Percentiles rank a stretch among this genome's conserved stretches.
These are phyloP conservation scores for Cladobotryum mycophilum DNA, from an alignment of 2,329 filamentous ascomycete species.

Conservation along the genomic window DNA sequence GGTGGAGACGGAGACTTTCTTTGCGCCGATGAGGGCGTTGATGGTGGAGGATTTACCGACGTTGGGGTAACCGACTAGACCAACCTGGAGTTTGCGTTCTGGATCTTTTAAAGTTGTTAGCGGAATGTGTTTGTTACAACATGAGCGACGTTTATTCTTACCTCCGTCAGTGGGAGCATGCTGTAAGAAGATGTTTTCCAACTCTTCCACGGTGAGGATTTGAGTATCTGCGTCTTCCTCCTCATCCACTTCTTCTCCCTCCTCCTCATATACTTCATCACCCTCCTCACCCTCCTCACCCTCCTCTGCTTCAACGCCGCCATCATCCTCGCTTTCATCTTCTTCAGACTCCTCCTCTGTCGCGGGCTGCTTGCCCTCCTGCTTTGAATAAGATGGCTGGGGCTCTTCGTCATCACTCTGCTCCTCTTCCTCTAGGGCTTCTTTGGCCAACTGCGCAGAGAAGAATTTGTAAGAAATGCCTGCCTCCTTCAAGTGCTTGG, in stretches of 20 bases:
- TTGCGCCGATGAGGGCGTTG: conserved; percentile 95
- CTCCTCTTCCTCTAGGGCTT: conserved; percentile 70
- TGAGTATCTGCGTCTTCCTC: conserved; percentile 55
- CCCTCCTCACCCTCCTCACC: conserved; percentile 25
- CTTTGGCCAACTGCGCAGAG: conserved; percentile 86
- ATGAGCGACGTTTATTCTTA: conserved; percentile 26
- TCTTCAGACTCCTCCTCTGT: conserved; percentile 19
- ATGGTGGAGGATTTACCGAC: conserved; percentile 99
- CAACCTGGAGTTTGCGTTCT: conserved; percentile 72
- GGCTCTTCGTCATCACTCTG: conserved; percentile 25
- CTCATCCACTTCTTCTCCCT: conserved; percentile 25
- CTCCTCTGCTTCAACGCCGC: conserved; percentile 6
- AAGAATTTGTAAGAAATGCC: conserved; percentile 93
- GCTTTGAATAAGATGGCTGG: conserved; percentile 19
- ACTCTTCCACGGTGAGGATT: conserved; percentile 87
- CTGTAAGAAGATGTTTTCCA: conserved; percentile 80
- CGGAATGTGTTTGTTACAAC: not conserved
- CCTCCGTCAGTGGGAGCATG: conserved; percentile 54
- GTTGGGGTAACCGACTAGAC: conserved; percentile 95
- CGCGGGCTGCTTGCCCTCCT: conserved; percentile 20
- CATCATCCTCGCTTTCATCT: conserved; percentile 20
- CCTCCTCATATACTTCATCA: conserved; percentile 14
- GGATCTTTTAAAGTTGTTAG: conserved; percentile 30
- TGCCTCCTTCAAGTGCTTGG: conserved; percentile 72
- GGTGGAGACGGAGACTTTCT: conserved; percentile 96